Evolutionary conservation across 768 basidiomycete species (phyloP).

Genomic region (Pholiota microspora): DNA sequence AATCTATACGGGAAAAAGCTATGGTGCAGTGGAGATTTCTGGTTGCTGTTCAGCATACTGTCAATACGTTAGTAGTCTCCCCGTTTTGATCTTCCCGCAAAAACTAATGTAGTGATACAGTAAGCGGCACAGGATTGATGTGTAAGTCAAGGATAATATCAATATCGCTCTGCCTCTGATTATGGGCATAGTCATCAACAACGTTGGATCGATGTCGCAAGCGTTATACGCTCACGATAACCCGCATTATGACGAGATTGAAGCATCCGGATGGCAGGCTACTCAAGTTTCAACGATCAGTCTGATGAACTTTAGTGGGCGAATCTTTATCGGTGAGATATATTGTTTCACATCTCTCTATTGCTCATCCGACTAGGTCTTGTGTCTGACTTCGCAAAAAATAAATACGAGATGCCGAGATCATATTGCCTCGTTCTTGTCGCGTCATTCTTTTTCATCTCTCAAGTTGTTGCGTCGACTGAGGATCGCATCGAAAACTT

Average conservation of each 20-base stretch:
- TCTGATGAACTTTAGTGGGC: constrained; percentile 76
- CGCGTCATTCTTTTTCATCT: constrained; percentile 63
- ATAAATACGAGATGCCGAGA: constrained; percentile 55
- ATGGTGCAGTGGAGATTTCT: constrained; percentile 56
- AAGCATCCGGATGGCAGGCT: constrained; percentile 75
- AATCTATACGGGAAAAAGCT: constrained; percentile 57
- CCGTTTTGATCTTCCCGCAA: background rate
- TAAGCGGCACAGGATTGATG: constrained; percentile 81
- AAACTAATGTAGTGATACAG: constrained; percentile 28
- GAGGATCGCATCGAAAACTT: constrained; percentile 59
- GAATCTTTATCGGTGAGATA: constrained; percentile 66
- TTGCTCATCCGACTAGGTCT: constrained; percentile 42
- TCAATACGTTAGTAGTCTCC: constrained; percentile 48
- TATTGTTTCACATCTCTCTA: background rate
- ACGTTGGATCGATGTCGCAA: constrained; percentile 78
- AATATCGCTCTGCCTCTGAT: constrained; percentile 3
- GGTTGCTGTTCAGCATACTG: constrained; percentile 57
- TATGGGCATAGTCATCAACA: constrained; percentile 70
- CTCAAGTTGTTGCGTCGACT: constrained; percentile 59
- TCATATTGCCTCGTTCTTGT: constrained; percentile 72
- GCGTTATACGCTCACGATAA: constrained; percentile 57
- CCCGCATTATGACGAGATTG: constrained; percentile 60
- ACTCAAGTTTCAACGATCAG: constrained; percentile 83
- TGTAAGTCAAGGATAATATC: constrained; percentile 43
- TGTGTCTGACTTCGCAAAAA: constrained; percentile 64